phyloP scores from a whole-genome alignment of 257 asterid species.

The Cinchona pubescens region DNA sequence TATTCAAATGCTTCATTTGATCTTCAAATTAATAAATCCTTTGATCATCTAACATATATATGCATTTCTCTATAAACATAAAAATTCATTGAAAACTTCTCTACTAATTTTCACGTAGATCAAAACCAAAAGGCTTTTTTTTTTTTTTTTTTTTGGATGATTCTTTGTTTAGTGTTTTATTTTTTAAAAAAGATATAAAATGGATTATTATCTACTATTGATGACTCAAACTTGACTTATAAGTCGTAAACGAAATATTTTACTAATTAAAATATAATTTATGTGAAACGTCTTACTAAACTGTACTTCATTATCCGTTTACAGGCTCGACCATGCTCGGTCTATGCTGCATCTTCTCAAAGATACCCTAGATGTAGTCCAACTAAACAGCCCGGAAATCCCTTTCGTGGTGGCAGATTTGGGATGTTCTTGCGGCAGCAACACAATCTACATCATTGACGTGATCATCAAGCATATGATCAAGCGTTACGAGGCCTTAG shows the following conservation, averaged over 20 bases:
- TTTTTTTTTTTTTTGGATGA: background rate
- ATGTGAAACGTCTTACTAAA: too few relatives aligned
- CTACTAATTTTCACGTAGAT: background rate
- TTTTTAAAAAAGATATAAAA: too few relatives aligned
- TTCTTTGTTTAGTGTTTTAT: too few relatives aligned
- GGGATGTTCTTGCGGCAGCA: slow-evolving; percentile 88
- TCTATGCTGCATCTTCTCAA: slow-evolving; percentile 72
- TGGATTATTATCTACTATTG: too few relatives aligned
- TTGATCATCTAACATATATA: background rate
- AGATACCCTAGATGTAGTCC: slow-evolving; percentile 62
- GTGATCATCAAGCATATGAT: slow-evolving; percentile 69
- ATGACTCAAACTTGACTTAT: too few relatives aligned
- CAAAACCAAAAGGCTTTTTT: background rate
- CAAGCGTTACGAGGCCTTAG: slow-evolving; percentile 57
- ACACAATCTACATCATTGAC: slow-evolving; percentile 73
- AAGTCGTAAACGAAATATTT: too few relatives aligned
- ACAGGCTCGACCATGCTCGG: slow-evolving; percentile 82
- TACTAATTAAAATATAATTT: too few relatives aligned
- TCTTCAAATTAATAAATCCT: background rate
- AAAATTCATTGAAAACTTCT: background rate
- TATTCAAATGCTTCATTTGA: background rate
- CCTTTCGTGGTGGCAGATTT: slow-evolving; percentile 81
- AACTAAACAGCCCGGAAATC: slow-evolving; percentile 40
- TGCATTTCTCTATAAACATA: background rate
- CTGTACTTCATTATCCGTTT: too few relatives aligned